These are phyloP conservation scores for Euphorbia schlechtendalii DNA, from an alignment of 441 rosid genomes.

Conservation along the genomic window DNA sequence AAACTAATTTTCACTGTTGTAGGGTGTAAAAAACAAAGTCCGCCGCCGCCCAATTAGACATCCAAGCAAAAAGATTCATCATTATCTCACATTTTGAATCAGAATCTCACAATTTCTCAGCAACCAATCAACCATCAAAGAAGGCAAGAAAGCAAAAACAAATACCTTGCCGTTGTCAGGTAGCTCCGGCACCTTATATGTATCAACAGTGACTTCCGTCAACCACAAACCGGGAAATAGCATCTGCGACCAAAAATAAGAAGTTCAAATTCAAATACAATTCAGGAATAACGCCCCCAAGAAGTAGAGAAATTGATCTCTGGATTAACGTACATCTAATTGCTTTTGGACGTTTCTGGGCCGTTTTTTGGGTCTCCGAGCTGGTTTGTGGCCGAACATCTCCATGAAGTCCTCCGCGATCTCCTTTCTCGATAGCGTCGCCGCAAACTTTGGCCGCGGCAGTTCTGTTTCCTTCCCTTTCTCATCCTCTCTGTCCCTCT, in stretches of 20 bases:
- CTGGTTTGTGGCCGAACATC: conserved; percentile 44
- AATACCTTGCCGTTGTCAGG: conserved; percentile 47
- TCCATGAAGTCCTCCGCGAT: conserved; percentile 63
- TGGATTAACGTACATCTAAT: conserved; percentile 47
- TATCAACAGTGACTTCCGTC: conserved; percentile 47
- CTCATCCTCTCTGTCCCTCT: conserved; percentile 18
- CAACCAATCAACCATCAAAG: conserved; percentile 14
- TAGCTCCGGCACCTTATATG: conserved; percentile 48
- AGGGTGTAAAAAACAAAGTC: background rate
- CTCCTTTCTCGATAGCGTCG: conserved; percentile 53
- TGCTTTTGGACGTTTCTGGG: conserved; percentile 51
- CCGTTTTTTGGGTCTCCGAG: conserved; percentile 66
- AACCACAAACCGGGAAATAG: conserved; percentile 59
- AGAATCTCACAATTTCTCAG: conserved; percentile 10
- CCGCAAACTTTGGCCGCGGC: conserved; percentile 36
- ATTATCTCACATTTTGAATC: background rate
- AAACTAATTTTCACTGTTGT: background rate
- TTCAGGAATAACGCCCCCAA: background rate
- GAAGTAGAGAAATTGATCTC: background rate
- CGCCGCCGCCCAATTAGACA: background rate
- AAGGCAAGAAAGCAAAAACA: background rate
- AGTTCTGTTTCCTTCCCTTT: conserved; percentile 24
- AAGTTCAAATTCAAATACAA: background rate
- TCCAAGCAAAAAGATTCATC: conserved; percentile 3
- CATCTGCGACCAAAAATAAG: conserved; percentile 29